Evolutionary conservation across 2,329 filamentous ascomycete genomes (phyloP).

Genomic region (Zasmidium citrigriseum): DNA sequence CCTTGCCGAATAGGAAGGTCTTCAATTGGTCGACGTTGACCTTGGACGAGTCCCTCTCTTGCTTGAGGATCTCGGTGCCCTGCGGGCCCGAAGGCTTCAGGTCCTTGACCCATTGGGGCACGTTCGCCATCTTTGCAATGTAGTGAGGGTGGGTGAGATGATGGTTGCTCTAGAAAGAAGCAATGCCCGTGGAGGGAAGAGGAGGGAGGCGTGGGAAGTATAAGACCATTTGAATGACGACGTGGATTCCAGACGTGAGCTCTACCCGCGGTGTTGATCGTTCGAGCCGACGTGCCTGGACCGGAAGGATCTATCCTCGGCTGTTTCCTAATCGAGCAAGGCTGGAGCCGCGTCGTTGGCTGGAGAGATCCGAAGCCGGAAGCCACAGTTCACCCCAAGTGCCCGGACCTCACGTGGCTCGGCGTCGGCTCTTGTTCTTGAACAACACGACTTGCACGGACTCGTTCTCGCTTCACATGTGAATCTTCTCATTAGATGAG

Average conservation of each 20-base stretch:
- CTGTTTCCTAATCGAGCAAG: background rate
- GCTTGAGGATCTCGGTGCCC: conserved; percentile 67
- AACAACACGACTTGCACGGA: no score
- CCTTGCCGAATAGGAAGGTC: conserved; percentile 68
- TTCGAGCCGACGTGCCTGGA: background rate
- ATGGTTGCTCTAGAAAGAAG: background rate
- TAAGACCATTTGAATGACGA: conserved; percentile 8
- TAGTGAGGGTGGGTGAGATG: background rate
- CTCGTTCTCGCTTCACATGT: no score
- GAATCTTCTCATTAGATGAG: no score
- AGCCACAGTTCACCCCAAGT: no score
- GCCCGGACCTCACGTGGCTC: no score
- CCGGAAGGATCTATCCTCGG: background rate
- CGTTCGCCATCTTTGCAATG: conserved; percentile 31
- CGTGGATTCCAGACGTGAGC: conserved; percentile 1
- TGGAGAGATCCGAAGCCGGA: background rate
- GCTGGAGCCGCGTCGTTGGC: background rate
- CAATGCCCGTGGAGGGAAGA: background rate
- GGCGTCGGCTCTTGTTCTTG: no score
- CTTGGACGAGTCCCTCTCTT: conserved; percentile 68
- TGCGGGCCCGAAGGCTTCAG: conserved; percentile 67
- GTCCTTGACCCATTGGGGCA: conserved; percentile 66
- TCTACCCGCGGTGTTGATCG: background rate
- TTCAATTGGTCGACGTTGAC: conserved; percentile 68
- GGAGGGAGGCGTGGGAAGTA: conserved; percentile 10